Conservation (phyloP, 140 eudicot genomes). For the Senecio squalidus region DNA sequence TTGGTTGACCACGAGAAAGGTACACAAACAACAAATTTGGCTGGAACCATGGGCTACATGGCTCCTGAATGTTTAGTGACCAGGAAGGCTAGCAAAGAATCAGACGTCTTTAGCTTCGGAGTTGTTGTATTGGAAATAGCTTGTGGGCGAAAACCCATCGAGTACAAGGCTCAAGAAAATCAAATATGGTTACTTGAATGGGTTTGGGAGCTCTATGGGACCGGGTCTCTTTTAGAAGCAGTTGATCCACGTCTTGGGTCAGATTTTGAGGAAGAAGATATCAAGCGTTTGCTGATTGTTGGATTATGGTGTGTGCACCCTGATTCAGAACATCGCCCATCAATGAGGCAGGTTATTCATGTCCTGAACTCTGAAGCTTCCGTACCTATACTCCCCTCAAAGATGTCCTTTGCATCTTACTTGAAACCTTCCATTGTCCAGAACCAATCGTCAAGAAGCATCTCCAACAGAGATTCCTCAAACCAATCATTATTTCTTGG, state of each 20-base stretch:
- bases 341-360: conserved; percentile 26
- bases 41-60: conserved; percentile 31
- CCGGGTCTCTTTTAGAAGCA: conserved; percentile 20
- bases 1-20: conserved; percentile 30
- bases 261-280: conserved; percentile 14
- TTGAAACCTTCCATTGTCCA: not conserved
- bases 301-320: conserved; percentile 37
- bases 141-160: conserved; percentile 21
- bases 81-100: conserved; percentile 19
- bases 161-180: conserved; percentile 8
- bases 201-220: conserved; percentile 32
- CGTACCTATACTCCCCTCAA: conserved; percentile 23
- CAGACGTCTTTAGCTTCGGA: conserved; percentile 25
- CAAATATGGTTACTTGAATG: conserved; percentile 14
- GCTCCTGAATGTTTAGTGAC: conserved; percentile 29
- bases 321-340: conserved; percentile 20
- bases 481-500: not conserved
- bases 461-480: conserved; percentile 6
- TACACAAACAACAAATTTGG: conserved; percentile 15
- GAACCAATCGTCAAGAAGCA: not conserved
- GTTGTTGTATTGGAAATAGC: conserved; percentile 25
- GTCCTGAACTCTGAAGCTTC: conserved; percentile 13
- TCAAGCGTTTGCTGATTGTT: conserved; percentile 13
- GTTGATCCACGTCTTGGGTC: conserved; percentile 17
- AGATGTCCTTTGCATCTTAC: conserved; percentile 26